Evolutionary conservation across 306 rosid species (phyloP).

Genomic region (Trifolium pratense): DNA sequence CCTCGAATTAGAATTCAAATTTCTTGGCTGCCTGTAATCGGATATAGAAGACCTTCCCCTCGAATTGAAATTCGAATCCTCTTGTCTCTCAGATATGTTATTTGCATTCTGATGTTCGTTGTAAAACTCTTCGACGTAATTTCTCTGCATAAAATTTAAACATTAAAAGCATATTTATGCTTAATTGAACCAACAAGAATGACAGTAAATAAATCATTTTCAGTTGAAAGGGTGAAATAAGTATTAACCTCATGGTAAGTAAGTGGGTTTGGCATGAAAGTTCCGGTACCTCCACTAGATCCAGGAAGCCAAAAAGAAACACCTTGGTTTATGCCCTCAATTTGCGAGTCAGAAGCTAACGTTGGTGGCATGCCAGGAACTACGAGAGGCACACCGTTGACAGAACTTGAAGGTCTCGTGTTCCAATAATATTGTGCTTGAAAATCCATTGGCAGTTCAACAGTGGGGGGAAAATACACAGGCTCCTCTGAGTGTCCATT

Average conservation of each 20-base stretch:
- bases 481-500: conserved; percentile 33
- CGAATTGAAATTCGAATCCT: neutral
- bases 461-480: conserved; percentile 39
- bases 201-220: neutral
- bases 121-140: conserved; percentile 32
- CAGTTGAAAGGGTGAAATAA: conserved; percentile 14
- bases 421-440: conserved; percentile 56
- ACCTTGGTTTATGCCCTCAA: conserved; percentile 36
- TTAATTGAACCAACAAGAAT: neutral
- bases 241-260: conserved; percentile 34
- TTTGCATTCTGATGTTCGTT: conserved; percentile 45
- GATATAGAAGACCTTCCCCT: conserved; percentile 10
- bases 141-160: conserved; percentile 49
- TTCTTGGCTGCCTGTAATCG: neutral
- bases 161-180: conserved; percentile 4
- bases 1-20: conserved; percentile 34
- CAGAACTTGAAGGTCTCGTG: conserved; percentile 48
- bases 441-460: conserved; percentile 47
- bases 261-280: conserved; percentile 71
- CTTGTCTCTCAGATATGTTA: conserved; percentile 41
- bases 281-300: conserved; percentile 72
- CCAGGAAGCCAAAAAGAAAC: conserved; percentile 56
- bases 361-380: conserved; percentile 49
- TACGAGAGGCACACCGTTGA: conserved; percentile 45
- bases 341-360: conserved; percentile 16